A percentile compares a stretch with the other conserved stretches of the same genome.
Conservation (phyloP, 805 yeast species). For the Candida arabinofermentans region DNA sequence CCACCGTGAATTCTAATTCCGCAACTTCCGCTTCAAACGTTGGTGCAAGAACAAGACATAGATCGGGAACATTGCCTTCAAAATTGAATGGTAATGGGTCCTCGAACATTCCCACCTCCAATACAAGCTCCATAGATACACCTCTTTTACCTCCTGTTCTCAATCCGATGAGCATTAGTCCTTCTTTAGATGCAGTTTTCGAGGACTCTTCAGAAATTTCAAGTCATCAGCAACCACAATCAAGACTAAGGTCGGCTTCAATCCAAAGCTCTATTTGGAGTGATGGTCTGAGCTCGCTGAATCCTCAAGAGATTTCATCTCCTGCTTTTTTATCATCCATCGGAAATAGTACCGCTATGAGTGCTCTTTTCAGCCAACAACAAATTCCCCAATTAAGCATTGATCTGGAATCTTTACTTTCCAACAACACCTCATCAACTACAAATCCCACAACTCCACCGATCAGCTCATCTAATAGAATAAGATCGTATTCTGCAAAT, state of each 20-base stretch:
- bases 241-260: conserved; percentile 54
- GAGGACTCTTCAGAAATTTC: conserved; percentile 20
- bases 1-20: conserved; percentile 14
- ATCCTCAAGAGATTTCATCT: conserved; percentile 15
- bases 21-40: conserved; percentile 28
- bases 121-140: conserved; percentile 15
- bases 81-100: conserved; percentile 35
- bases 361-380: conserved; percentile 12
- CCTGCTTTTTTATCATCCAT: conserved; percentile 15
- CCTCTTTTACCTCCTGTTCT: conserved; percentile 17
- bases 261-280: conserved; percentile 59
- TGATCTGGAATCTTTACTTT: conserved; percentile 19
- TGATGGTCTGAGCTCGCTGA: conserved; percentile 33
- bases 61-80: conserved; percentile 81
- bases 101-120: conserved; percentile 14
- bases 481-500: conserved; percentile 50
- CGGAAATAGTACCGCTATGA: conserved; percentile 10
- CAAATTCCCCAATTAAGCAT: conserved; percentile 25
- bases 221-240: conserved; percentile 8
- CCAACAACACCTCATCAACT: conserved; percentile 19
- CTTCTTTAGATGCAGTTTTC: conserved; percentile 25
- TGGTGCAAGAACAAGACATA: conserved; percentile 51
- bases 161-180: conserved; percentile 17
- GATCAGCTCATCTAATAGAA: conserved; percentile 25
- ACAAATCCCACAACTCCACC: conserved; percentile 15